Evolutionary conservation across 805 yeast genomes (phyloP).

Genomic region (Candida sanyiensis): DNA sequence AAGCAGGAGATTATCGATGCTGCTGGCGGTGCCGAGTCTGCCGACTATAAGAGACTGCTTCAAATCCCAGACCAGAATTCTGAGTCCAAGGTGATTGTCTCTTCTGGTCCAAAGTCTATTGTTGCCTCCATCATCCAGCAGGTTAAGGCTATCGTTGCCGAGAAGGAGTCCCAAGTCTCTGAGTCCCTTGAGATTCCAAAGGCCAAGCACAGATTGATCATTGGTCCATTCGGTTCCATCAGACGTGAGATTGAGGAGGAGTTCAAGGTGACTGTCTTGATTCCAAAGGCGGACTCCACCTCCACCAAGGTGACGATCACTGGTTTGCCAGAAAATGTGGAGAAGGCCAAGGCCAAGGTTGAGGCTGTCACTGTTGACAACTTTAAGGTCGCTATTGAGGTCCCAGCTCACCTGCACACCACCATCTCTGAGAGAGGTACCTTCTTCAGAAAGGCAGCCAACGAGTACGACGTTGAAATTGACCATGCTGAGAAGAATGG

Average conservation of each 20-base stretch:
- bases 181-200: slow-evolving; percentile 56
- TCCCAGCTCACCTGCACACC: slow-evolving; percentile 54
- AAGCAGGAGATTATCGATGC: slow-evolving; percentile 66
- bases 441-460: slow-evolving; percentile 47
- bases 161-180: slow-evolving; percentile 52
- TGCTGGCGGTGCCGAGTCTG: slow-evolving; percentile 68
- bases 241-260: slow-evolving; percentile 70
- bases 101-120: slow-evolving; percentile 69
- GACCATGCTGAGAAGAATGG: slow-evolving; percentile 48
- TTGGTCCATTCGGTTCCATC: slow-evolving; percentile 76
- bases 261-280: slow-evolving; percentile 52
- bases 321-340: slow-evolving; percentile 66
- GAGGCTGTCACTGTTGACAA: slow-evolving; percentile 55
- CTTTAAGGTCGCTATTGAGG: slow-evolving; percentile 43
- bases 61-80: slow-evolving; percentile 66
- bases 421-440: slow-evolving; percentile 66
- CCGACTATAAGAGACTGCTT: slow-evolving; percentile 48
- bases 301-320: slow-evolving; percentile 47
- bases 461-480: slow-evolving; percentile 50
- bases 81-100: slow-evolving; percentile 49
- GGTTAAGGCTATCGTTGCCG: slow-evolving; percentile 56
- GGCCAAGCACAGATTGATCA: slow-evolving; percentile 65
- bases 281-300: slow-evolving; percentile 55
- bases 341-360: slow-evolving; percentile 57
- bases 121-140: slow-evolving; percentile 63